A percentile compares a stretch with the other conserved stretches of the same genome.
These are phyloP conservation scores for Acacia pycnantha DNA, from an alignment of 331 rosid species.

Conservation along the genomic window DNA sequence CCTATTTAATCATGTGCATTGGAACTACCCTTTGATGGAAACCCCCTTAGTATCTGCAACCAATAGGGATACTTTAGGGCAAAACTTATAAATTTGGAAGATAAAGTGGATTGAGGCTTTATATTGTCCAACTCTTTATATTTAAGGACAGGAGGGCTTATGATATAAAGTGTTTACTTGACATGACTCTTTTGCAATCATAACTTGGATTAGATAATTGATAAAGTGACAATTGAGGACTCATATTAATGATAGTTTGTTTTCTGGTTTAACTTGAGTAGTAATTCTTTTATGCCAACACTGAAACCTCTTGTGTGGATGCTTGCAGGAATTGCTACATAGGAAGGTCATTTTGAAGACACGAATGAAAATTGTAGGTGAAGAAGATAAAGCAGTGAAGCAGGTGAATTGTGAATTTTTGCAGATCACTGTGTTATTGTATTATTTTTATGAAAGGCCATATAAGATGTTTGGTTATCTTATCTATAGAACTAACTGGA, in stretches of 20 bases:
- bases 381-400: slow-evolving; percentile 69
- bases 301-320: slow-evolving; percentile 35
- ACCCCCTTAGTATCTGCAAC: too few species aligned
- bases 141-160: not conserved
- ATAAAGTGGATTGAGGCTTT: not conserved
- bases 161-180: not conserved
- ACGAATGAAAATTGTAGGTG: slow-evolving; percentile 52
- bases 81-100: not conserved
- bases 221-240: not conserved
- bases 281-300: slow-evolving; percentile 12
- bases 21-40: not conserved
- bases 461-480: slow-evolving; percentile 46
- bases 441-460: slow-evolving; percentile 40
- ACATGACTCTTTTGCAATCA: not conserved
- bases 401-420: slow-evolving; percentile 85
- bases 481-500: slow-evolving; percentile 76
- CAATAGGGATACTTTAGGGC: too few species aligned
- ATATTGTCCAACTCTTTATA: too few species aligned
- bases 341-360: slow-evolving; percentile 67
- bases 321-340: slow-evolving; percentile 72
- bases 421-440: slow-evolving; percentile 60
- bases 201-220: not conserved
- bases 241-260: not conserved
- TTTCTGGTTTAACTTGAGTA: not conserved
- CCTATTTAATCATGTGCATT: too few species aligned